Conservation (phyloP, 495 filamentous ascomycete species). For the Penicillium tannophilum region DNA sequence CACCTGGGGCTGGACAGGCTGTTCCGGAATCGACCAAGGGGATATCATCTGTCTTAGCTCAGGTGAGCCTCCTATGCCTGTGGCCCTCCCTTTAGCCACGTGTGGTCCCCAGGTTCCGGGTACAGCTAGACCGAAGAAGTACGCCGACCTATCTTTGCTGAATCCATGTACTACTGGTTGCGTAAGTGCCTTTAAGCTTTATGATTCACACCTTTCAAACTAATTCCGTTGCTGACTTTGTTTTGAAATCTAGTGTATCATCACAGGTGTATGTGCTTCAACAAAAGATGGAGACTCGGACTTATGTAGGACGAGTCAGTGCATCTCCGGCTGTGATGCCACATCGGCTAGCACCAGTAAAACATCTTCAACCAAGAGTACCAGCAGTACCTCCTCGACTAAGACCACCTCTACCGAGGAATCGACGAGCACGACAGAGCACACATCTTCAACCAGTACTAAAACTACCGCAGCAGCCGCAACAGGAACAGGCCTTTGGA, state of each 20-base stretch:
- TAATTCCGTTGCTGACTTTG: neutral
- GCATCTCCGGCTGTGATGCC: neutral
- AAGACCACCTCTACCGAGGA: neutral
- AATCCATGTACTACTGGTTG: slow-evolving; percentile 12
- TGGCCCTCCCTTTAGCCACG: neutral
- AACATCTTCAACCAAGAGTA: neutral
- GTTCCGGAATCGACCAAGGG: neutral
- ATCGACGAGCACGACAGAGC: neutral
- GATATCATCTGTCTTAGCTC: slow-evolving; percentile 6
- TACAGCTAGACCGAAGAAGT: slow-evolving; percentile 6
- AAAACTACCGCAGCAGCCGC: neutral
- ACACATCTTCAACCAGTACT: neutral
- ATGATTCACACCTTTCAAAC: neutral
- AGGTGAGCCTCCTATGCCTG: slow-evolving; percentile 8
- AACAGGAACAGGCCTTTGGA: neutral
- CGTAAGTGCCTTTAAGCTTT: slow-evolving; percentile 2
- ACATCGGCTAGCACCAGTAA: neutral
- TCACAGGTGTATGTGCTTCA: neutral
- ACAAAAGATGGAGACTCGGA: neutral
- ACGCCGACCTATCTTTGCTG: slow-evolving; percentile 8
- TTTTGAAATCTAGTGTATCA: neutral
- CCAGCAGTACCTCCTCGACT: neutral
- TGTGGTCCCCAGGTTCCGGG: slow-evolving; percentile 13
- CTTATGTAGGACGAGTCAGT: neutral
- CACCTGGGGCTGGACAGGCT: slow-evolving; percentile 9